phyloP scores from a whole-genome alignment of 805 yeast species.

The Maudiozyma pseudohumilis region DNA sequence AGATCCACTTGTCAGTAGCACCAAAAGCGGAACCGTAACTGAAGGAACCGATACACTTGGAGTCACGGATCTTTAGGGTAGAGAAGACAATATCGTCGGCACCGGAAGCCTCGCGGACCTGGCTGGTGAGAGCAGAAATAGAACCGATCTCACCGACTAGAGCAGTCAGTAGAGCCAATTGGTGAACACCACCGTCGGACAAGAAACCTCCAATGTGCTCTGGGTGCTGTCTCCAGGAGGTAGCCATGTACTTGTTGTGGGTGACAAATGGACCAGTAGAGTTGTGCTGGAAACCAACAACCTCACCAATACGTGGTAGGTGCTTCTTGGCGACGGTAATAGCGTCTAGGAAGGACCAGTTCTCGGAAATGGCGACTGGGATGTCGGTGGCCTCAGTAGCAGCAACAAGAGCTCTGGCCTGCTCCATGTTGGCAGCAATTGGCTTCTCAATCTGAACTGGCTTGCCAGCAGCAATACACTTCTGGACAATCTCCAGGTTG shows the following conservation, averaged over 20 bases:
- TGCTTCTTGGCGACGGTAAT: slow-evolving; percentile 44
- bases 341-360: slow-evolving; percentile 70
- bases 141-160: slow-evolving; percentile 65
- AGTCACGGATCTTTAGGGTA: slow-evolving; percentile 49
- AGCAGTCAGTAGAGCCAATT: slow-evolving; percentile 75
- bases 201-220: slow-evolving; percentile 88
- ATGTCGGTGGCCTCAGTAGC: slow-evolving; percentile 50
- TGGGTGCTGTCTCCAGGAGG: slow-evolving; percentile 84
- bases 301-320: slow-evolving; percentile 62
- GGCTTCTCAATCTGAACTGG: slow-evolving; percentile 86
- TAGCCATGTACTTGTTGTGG: slow-evolving; percentile 49
- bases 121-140: slow-evolving; percentile 69
- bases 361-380: slow-evolving; percentile 74
- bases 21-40: slow-evolving; percentile 84
- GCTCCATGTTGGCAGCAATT: slow-evolving; percentile 73
- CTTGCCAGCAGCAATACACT: slow-evolving; percentile 64
- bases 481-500: slow-evolving; percentile 57
- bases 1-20: slow-evolving; percentile 59
- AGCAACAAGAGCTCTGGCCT: slow-evolving; percentile 71
- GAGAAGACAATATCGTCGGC: slow-evolving; percentile 73
- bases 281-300: slow-evolving; percentile 58
- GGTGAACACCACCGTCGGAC: slow-evolving; percentile 96
- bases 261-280: slow-evolving; percentile 65
- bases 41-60: slow-evolving; percentile 67
- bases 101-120: slow-evolving; percentile 69